These are phyloP conservation scores for Rhododendron griersonianum DNA, from an alignment of 148 eudicot species.

Conservation along the genomic window DNA sequence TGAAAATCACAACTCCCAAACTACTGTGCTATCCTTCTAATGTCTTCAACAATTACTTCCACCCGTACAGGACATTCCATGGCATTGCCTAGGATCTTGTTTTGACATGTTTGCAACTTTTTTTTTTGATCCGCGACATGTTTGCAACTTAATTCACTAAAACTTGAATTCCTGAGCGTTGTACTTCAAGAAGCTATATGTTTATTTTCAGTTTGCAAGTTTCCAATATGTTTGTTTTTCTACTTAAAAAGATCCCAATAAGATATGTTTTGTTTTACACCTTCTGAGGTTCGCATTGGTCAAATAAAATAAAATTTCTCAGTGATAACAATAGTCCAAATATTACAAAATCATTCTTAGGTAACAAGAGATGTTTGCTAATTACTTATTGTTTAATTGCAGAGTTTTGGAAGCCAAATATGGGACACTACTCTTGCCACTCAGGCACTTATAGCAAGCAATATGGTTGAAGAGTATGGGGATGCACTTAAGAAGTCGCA, in stretches of 20 bases:
- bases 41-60: neutral
- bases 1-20: neutral
- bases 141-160: too few species aligned
- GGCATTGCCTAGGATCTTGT: neutral
- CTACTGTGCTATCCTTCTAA: neutral
- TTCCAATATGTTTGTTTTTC: neutral
- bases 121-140: too few species aligned
- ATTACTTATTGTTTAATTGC: slow-evolving; percentile 8
- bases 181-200: too few species aligned
- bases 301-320: neutral
- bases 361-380: neutral
- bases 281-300: neutral
- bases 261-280: neutral
- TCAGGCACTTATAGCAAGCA: slow-evolving; percentile 33
- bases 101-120: too few species aligned
- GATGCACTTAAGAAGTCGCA: slow-evolving; percentile 29
- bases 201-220: too few species aligned
- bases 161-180: too few species aligned
- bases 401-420: neutral
- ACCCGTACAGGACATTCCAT: neutral
- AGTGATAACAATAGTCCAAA: neutral
- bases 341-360: neutral
- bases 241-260: neutral
- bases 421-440: slow-evolving; percentile 29
- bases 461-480: slow-evolving; percentile 29